Conservation (phyloP, 192 early-diverging fungal species). For the Funneliformis geosporum region DNA sequence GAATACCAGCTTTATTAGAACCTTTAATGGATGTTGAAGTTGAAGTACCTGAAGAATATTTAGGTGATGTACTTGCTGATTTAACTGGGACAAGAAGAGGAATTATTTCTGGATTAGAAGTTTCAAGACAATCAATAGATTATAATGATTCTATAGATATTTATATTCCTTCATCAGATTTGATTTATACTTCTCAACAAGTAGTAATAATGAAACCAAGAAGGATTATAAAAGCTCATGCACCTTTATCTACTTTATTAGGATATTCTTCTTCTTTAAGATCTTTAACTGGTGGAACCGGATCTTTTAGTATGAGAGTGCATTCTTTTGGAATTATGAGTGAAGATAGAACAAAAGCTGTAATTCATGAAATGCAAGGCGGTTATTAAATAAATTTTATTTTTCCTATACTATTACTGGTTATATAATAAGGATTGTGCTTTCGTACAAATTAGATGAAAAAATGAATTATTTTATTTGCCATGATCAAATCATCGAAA, state of each 20-base stretch:
- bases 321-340: constrained; percentile 79
- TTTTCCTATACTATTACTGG: too few relatives aligned
- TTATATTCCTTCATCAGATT: constrained; percentile 50
- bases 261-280: constrained; percentile 83
- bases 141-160: constrained; percentile 32
- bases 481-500: too few relatives aligned
- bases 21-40: constrained; percentile 82
- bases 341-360: constrained; percentile 65
- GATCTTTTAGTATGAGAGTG: constrained; percentile 81
- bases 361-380: constrained; percentile 64
- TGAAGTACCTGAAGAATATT: constrained; percentile 64
- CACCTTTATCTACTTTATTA: constrained; percentile 79
- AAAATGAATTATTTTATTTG: too few relatives aligned
- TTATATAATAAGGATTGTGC: too few relatives aligned
- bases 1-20: constrained; percentile 60
- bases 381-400: constrained; percentile 25
- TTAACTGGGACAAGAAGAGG: constrained; percentile 77
- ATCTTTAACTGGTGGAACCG: constrained; percentile 86
- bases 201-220: constrained; percentile 20
- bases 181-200: constrained; percentile 28
- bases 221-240: constrained; percentile 58
- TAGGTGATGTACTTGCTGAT: constrained; percentile 81
- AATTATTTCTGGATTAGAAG: constrained; percentile 62
- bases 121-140: constrained; percentile 37
- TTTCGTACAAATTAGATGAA: too few relatives aligned